Percentiles rank a stretch among this genome's conserved stretches.
phyloP scores from a whole-genome alignment of 345 rosid species.

The Citrus reticulata region DNA sequence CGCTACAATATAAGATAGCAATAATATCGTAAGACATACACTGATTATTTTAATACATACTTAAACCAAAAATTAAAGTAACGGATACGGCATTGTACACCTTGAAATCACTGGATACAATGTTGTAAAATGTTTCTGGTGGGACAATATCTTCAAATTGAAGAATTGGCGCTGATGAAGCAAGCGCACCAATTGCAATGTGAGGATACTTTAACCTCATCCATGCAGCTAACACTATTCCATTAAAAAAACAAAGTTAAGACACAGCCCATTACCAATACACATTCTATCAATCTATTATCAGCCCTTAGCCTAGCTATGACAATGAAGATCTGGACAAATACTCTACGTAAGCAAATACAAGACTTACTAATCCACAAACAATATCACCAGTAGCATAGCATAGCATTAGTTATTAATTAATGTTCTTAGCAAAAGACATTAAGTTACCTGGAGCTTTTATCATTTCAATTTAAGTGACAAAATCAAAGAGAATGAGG shows the following conservation, averaged over 20 bases:
- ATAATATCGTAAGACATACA: neutral
- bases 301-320: neutral
- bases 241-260: neutral
- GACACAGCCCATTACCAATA: neutral
- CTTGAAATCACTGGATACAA: slow-evolving; percentile 80
- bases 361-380: neutral
- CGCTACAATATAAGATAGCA: slow-evolving; percentile 37
- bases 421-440: neutral
- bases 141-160: slow-evolving; percentile 91
- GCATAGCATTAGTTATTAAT: neutral
- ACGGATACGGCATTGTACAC: slow-evolving; percentile 21
- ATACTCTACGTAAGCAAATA: neutral
- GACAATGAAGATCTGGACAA: neutral
- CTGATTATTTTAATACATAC: neutral
- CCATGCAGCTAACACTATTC: slow-evolving; percentile 94
- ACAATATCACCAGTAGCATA: neutral
- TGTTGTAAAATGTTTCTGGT: slow-evolving; percentile 73
- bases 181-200: slow-evolving; percentile 81
- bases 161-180: slow-evolving; percentile 94
- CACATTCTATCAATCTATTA: neutral
- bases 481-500: neutral
- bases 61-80: neutral
- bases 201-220: slow-evolving; percentile 98
- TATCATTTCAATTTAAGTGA: neutral
- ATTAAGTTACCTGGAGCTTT: neutral